Evolutionary conservation across 768 basidiomycete species (phyloP), one percentile per base, ranked within the genome.

Genomic region (Dentipellis sp.): DNA sequence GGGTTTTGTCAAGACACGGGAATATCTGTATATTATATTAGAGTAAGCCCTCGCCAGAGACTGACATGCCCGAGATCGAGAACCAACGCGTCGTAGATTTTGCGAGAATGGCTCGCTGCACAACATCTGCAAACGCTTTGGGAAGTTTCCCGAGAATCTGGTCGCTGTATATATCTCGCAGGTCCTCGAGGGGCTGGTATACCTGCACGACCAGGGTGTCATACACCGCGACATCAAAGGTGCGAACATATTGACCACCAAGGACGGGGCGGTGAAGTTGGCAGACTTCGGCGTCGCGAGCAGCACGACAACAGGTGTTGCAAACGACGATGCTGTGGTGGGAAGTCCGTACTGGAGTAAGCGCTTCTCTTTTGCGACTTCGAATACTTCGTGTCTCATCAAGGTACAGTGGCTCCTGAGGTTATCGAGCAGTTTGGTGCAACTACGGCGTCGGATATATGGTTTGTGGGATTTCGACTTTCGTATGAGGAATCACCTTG

Each of bases 161-260:
- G 95, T 98, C 23, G 94, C 91, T 0, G 91, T 97, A 14, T 98
- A 97, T 73, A 91, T 97, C 63, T 91, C 89, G 46, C 97, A 99
- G 71, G 91, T 97, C 21, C 78, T 99, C 34, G 90, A 95, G 64
- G 97, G 97, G 1, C 78, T 99, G 36, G 86, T 94, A 50, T 99
- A 99, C 68, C 83, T 99, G 17, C 97, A 99, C 66, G 95, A 98
- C 62, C 95, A 98, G 74, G 97, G 97, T 76, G 97, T 99, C 59
- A 97, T 99, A 63, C 97, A 99, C 69, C 81, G 97, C 35, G 97
- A 99, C 65, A 98, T 99, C 75, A 99, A 99, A 69, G 97, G 97
- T 37, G 95, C 97, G 12, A 99, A 99, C 62, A 97, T 99, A 66
- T 76, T 99, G 47, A 97, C 97, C 17, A 97, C 97, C 68, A 99